A percentile compares a stretch with the other conserved stretches of the same genome.
Conservation (phyloP, 225 moss, liverwort and hornwort genomes). For the Polytrichum commune region DNA sequence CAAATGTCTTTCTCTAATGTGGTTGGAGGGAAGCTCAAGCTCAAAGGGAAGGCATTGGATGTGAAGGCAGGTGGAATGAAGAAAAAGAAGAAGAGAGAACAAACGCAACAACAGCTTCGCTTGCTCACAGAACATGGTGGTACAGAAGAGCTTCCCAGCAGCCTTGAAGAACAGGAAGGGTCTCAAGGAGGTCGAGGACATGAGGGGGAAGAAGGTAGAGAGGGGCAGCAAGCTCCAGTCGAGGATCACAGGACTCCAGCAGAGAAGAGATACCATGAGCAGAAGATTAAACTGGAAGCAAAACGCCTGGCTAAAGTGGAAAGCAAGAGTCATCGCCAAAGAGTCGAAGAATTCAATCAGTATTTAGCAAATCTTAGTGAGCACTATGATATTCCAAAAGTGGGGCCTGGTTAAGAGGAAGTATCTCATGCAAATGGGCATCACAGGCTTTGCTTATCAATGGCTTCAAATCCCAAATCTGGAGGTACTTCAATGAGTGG, state of each 20-base stretch:
- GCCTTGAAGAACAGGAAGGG: constrained; percentile 27
- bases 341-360: constrained; percentile 89
- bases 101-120: constrained; percentile 43
- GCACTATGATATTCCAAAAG: constrained; percentile 89
- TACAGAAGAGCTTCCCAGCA: constrained; percentile 20
- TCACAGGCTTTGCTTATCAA: too few species aligned
- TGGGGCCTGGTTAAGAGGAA: constrained; percentile 59
- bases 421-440: too few species aligned
- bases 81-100: constrained; percentile 66
- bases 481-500: too few species aligned
- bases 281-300: constrained; percentile 61
- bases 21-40: constrained; percentile 74
- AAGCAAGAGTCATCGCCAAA: constrained; percentile 77
- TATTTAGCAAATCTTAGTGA: constrained; percentile 83
- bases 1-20: constrained; percentile 71
- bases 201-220: constrained; percentile 42
- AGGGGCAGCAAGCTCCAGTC: constrained; percentile 38
- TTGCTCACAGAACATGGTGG: constrained; percentile 36
- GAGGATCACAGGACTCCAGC: constrained; percentile 78
- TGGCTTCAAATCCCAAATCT: too few species aligned
- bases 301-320: constrained; percentile 68
- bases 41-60: constrained; percentile 80
- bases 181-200: constrained; percentile 22
- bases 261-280: constrained; percentile 75
- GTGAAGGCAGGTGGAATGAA: constrained; percentile 62